Percentiles rank a stretch among this genome's conserved stretches.
Conservation (phyloP, 352 stramenopile genomes). For the Pythium rishiriense region DNA sequence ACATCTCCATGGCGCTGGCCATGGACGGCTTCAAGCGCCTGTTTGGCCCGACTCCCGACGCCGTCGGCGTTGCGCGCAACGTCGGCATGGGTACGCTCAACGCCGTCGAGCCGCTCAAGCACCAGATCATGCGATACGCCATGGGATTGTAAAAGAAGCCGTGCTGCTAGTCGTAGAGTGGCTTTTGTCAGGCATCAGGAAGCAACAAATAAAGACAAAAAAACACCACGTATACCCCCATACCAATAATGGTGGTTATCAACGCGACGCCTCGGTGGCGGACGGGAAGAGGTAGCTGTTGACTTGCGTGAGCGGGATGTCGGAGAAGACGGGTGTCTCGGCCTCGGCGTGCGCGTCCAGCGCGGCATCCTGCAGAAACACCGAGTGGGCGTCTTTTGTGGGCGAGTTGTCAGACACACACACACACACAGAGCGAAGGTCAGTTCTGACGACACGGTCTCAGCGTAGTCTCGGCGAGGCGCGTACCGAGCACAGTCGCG, state of each 20-base stretch:
- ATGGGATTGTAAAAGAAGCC: constrained; percentile 70
- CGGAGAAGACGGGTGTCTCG: constrained; percentile 71
- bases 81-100: constrained; percentile 88
- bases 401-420: too few species aligned
- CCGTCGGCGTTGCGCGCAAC: constrained; percentile 75
- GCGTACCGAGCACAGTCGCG: constrained; percentile 64
- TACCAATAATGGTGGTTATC: background rate
- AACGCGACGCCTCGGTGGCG: background rate
- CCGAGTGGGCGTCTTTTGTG: constrained; percentile 72
- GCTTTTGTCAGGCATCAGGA: too few species aligned
- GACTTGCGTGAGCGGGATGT: constrained; percentile 76
- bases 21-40: constrained; percentile 91
- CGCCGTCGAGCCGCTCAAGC: constrained; percentile 85
- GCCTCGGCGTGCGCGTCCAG: constrained; percentile 46
- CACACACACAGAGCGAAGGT: too few species aligned
- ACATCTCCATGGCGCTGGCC: constrained; percentile 79
- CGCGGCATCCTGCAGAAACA: constrained; percentile 45
- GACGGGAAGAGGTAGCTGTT: constrained; percentile 58
- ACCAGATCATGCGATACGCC: constrained; percentile 89
- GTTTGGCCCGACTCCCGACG: constrained; percentile 73
- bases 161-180: too few species aligned
- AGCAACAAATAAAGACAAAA: constrained; percentile 1
- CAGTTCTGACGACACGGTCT: too few species aligned
- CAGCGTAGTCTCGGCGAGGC: too few species aligned
- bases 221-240: background rate